Conservation (phyloP, 73 alveolate genomes). For the Symbiodinium pilosum region DNA sequence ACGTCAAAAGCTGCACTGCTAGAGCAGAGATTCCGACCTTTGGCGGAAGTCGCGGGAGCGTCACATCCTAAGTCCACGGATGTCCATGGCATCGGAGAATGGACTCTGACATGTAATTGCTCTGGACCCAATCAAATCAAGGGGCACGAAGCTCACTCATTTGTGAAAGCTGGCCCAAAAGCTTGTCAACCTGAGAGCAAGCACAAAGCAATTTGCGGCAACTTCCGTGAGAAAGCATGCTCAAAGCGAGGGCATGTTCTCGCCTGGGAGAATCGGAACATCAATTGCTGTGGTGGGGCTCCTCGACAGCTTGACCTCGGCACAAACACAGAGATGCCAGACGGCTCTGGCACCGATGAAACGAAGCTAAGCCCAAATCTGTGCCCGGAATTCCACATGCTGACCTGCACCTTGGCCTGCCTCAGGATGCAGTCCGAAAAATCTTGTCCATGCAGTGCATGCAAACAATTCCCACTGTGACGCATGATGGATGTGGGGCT, state of each 20-base stretch:
- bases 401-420: constrained; percentile 56
- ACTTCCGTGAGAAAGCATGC: neutral
- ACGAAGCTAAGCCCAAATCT: neutral
- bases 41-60: constrained; percentile 58
- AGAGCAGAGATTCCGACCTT: neutral
- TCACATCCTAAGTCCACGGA: neutral
- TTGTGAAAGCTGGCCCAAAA: constrained; percentile 34
- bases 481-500: neutral
- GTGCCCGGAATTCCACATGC: constrained; percentile 55
- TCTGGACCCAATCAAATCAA: neutral
- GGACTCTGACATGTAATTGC: too few relatives aligned
- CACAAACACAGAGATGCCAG: neutral
- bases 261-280: constrained; percentile 61
- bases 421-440: neutral
- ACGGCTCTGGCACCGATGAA: too few relatives aligned
- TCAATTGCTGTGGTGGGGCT: constrained; percentile 35
- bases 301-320: constrained; percentile 57
- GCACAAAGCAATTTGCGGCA: neutral
- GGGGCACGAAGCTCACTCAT: constrained; percentile 55
- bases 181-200: constrained; percentile 25
- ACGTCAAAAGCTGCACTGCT: neutral
- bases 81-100: neutral
- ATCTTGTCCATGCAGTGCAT: too few relatives aligned
- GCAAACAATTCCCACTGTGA: neutral
- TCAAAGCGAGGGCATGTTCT: neutral